phyloP scores from a whole-genome alignment of 352 stramenopile species.

The Pythium rishiriense region DNA sequence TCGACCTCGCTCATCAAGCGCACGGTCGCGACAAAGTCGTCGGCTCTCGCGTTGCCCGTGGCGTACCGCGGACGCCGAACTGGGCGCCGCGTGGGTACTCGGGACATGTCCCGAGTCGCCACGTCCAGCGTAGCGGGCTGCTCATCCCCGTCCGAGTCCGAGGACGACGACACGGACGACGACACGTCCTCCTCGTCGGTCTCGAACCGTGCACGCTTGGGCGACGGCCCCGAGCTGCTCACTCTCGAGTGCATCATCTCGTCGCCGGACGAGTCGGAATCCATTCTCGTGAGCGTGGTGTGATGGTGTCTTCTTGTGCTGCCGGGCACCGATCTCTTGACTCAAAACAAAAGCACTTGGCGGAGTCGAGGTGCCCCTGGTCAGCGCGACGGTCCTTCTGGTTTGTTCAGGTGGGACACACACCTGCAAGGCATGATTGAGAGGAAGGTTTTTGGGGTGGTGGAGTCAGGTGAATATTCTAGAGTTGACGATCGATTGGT shows the following conservation, averaged over 20 bases:
- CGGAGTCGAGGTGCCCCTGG: no score
- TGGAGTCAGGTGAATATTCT: no score
- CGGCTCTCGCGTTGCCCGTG: background rate
- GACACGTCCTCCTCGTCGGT: slow-evolving; percentile 11
- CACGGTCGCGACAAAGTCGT: slow-evolving; percentile 7
- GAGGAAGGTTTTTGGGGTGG: no score
- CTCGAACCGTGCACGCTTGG: slow-evolving; percentile 1
- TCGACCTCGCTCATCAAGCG: slow-evolving; percentile 16
- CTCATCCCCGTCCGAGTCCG: background rate
- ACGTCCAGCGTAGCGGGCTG: background rate
- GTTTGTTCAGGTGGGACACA: no score
- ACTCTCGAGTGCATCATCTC: background rate
- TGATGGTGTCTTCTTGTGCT: background rate
- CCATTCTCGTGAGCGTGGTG: background rate
- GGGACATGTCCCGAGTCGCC: background rate
- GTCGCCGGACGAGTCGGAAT: slow-evolving; percentile 3
- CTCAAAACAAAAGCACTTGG: no score
- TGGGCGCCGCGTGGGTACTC: background rate
- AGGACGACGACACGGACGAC: background rate
- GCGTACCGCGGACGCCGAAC: background rate
- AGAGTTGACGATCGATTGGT: no score
- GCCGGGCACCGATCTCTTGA: background rate
- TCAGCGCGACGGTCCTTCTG: no score
- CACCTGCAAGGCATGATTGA: no score
- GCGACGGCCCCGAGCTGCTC: background rate